phyloP scores from a whole-genome alignment of 2,329 filamentous ascomycete genomes.

The Trichophyton equinum region DNA sequence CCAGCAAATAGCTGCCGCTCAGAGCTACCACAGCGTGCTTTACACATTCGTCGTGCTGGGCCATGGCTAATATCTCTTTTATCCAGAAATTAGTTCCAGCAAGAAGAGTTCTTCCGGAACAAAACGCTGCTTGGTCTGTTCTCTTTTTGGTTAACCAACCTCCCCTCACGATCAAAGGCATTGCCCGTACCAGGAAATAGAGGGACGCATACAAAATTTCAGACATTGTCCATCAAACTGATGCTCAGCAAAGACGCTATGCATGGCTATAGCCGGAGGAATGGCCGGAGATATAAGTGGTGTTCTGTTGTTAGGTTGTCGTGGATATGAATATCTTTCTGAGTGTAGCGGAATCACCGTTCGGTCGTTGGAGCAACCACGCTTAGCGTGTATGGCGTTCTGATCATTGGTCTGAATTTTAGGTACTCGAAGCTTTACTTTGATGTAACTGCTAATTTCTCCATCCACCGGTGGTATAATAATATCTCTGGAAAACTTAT shows the following conservation, averaged over 20 bases:
- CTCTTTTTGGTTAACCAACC: background rate
- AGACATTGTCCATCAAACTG: background rate
- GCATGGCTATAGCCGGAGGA: background rate
- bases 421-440: constrained; percentile 4
- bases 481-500: background rate
- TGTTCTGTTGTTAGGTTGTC: background rate
- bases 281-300: background rate
- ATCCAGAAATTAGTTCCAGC: constrained; percentile 9
- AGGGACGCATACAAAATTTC: background rate
- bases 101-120: constrained; percentile 9
- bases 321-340: background rate
- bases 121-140: constrained; percentile 8
- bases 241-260: background rate
- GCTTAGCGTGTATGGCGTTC: background rate
- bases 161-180: background rate
- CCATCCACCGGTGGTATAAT: background rate
- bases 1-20: constrained; percentile 10
- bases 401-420: background rate
- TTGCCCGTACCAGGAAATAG: background rate
- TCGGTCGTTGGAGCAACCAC: background rate
- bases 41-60: constrained; percentile 3
- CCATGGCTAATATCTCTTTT: constrained; percentile 9
- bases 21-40: constrained; percentile 10
- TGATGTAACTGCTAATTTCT: constrained; percentile 10
- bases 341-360: background rate